Evolutionary conservation across 495 filamentous ascomycete genomes (phyloP).

Genomic region (Penicillium verhagenii): DNA sequence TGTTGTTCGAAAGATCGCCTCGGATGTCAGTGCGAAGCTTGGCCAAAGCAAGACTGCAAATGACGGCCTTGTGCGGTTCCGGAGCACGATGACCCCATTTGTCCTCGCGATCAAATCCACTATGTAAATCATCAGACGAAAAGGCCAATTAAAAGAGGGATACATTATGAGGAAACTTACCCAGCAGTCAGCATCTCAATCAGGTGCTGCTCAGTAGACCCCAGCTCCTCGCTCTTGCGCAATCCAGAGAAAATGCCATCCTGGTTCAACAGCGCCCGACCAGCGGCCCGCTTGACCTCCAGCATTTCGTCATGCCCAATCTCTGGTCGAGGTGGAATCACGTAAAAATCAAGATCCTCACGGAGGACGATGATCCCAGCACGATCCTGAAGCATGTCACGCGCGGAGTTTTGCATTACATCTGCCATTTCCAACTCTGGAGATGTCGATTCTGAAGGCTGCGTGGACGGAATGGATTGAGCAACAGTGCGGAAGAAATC

Average conservation of each 20-base stretch:
- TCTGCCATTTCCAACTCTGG: conserved; percentile 66
- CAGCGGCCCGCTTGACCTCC: conserved; percentile 92
- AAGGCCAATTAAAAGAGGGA: conserved; percentile 7
- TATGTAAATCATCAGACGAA: conserved; percentile 32
- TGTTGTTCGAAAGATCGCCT: conserved; percentile 72
- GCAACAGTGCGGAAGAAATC: conserved; percentile 97
- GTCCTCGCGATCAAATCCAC: conserved; percentile 95
- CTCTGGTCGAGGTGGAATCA: conserved; percentile 82
- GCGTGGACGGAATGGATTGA: conserved; percentile 80
- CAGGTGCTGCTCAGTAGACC: conserved; percentile 95
- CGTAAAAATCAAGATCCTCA: conserved; percentile 97
- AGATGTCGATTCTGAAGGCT: conserved; percentile 58
- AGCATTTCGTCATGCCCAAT: conserved; percentile 92
- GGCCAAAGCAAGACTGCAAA: conserved; percentile 92
- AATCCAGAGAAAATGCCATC: conserved; percentile 96
- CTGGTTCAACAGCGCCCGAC: conserved; percentile 79
- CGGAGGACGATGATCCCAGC: conserved; percentile 96
- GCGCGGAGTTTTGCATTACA: conserved; percentile 63
- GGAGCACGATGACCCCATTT: conserved; percentile 93
- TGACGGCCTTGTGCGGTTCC: conserved; percentile 96
- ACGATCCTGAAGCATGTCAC: conserved; percentile 79
- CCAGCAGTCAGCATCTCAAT: conserved; percentile 99
- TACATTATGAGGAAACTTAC: conserved; percentile 52
- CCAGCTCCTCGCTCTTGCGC: conserved; percentile 89
- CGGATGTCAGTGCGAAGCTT: conserved; percentile 89